Percentiles rank a stretch among this genome's conserved stretches.
Evolutionary conservation across 345 rosid genomes (phyloP).

Genomic region (Heritiera littoralis): DNA sequence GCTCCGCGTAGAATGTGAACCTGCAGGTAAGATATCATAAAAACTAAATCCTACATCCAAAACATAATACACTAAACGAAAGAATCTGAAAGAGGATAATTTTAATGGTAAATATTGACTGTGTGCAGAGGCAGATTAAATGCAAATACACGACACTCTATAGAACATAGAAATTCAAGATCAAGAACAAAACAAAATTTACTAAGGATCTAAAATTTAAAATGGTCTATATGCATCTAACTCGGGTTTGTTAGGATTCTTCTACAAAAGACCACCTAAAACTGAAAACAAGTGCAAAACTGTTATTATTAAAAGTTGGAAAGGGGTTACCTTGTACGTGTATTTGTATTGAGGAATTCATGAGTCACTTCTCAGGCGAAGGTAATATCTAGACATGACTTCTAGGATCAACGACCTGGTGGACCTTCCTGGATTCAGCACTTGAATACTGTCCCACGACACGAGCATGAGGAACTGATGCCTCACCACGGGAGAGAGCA

Average conservation of each 20-base stretch:
- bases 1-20: neutral
- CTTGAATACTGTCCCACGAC: constrained; percentile 81
- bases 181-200: too few species aligned
- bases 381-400: constrained; percentile 66
- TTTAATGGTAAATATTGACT: neutral
- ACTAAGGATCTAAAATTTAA: neutral
- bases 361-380: constrained; percentile 1
- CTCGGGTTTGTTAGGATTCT: neutral
- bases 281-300: neutral
- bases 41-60: neutral
- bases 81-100: neutral
- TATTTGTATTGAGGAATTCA: neutral
- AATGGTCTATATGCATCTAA: neutral
- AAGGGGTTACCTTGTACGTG: neutral
- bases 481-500: constrained; percentile 75
- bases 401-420: constrained; percentile 73
- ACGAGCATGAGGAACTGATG: constrained; percentile 78
- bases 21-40: neutral
- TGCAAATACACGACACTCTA: too few species aligned
- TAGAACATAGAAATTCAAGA: too few species aligned
- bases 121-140: neutral
- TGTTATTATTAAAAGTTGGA: neutral
- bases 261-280: neutral
- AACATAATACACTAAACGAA: neutral
- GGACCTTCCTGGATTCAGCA: constrained; percentile 67